Evolutionary conservation across 129 eudicot species (phyloP).

Genomic region (Saussurea involucrata): DNA sequence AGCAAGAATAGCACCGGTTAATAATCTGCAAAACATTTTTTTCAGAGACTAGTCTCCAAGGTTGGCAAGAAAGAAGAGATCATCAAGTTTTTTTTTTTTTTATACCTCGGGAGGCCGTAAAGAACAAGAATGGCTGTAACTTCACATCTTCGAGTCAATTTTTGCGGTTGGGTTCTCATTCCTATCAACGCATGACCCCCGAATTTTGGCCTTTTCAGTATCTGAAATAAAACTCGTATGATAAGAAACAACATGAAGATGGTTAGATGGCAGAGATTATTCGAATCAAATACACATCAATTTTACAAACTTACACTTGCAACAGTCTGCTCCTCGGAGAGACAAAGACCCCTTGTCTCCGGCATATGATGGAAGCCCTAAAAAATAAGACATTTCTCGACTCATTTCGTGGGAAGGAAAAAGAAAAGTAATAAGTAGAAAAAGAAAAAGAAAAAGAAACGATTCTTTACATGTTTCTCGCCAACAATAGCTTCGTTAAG

Average conservation of each 20-base stretch:
- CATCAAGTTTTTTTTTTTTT: conserved; percentile 7
- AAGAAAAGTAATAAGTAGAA: neutral
- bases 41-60: conserved; percentile 18
- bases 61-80: conserved; percentile 1
- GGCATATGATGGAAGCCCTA: conserved; percentile 99
- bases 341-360: conserved; percentile 95
- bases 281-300: neutral
- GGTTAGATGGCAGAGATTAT: neutral
- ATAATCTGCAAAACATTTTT: conserved; percentile 57
- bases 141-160: conserved; percentile 80
- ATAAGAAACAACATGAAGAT: neutral
- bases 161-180: conserved; percentile 94
- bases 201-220: conserved; percentile 70
- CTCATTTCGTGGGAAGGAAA: neutral
- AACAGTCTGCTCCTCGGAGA: conserved; percentile 97
- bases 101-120: conserved; percentile 98
- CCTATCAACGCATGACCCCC: conserved; percentile 80
- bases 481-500: conserved; percentile 98
- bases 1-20: conserved; percentile 98
- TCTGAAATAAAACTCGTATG: conserved; percentile 53
- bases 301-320: conserved; percentile 57
- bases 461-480: conserved; percentile 74
- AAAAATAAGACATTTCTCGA: conserved; percentile 13
- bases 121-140: conserved; percentile 98
- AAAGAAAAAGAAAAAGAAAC: conserved; percentile 12